Conservation (phyloP, 2,329 filamentous ascomycete species). For the Westerdykella ornata region DNA sequence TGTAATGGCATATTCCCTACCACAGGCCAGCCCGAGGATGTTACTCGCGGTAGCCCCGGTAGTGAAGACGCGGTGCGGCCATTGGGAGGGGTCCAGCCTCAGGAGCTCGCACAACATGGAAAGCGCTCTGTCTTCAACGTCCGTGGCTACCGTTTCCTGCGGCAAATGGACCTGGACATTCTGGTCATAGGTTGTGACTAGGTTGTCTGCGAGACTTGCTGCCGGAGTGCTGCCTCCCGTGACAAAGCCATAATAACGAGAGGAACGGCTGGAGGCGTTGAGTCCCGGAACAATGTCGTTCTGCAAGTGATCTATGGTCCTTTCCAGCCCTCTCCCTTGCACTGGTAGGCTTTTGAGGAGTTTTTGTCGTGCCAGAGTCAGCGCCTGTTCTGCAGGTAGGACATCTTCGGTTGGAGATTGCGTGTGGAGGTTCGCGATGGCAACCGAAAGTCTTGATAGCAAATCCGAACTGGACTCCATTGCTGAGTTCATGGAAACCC, state of each 20-base stretch:
- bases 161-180: constrained; percentile 80
- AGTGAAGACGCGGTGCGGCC: constrained; percentile 73
- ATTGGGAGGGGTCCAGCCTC: constrained; percentile 48
- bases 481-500: no score
- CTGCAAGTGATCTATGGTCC: constrained; percentile 40
- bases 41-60: constrained; percentile 65
- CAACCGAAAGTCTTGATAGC: constrained; percentile 11
- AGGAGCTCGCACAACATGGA: constrained; percentile 63
- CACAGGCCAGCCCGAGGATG: constrained; percentile 60
- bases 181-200: constrained; percentile 76
- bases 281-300: constrained; percentile 51
- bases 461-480: no score
- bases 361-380: constrained; percentile 28
- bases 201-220: constrained; percentile 72
- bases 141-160: constrained; percentile 65
- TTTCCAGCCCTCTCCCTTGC: constrained; percentile 40
- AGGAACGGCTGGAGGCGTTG: constrained; percentile 53
- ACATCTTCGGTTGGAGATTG: constrained; percentile 19
- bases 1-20: constrained; percentile 59
- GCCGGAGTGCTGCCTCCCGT: constrained; percentile 75
- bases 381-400: constrained; percentile 27
- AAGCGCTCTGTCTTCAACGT: constrained; percentile 68
- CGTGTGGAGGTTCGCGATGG: constrained; percentile 22
- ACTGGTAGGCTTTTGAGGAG: constrained; percentile 36
- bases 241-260: constrained; percentile 72